These are phyloP conservation scores for Ustilago sp. DNA, from an alignment of 1,284 basidiomycete species.

Conservation along the genomic window DNA sequence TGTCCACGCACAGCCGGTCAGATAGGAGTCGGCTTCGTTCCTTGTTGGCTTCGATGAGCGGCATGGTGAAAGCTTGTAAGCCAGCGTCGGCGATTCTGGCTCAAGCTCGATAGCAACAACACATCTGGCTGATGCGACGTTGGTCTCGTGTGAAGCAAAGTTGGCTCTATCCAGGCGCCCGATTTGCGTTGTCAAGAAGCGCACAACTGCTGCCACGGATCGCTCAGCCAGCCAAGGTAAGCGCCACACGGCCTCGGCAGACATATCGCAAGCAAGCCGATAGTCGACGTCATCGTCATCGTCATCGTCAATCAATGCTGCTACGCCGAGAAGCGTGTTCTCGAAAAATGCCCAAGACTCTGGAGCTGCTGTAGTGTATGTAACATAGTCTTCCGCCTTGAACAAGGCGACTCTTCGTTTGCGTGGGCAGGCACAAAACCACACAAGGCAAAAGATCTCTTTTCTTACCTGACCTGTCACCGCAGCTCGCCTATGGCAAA, in stretches of 20 bases:
- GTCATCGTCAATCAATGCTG: background rate
- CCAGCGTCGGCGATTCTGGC: background rate
- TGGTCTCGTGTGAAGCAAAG: background rate
- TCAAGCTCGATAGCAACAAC: background rate
- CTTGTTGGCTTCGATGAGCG: background rate
- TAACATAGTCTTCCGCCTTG: too few relatives aligned
- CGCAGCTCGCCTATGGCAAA: background rate
- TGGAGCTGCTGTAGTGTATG: too few relatives aligned
- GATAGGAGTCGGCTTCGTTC: conserved; percentile 1
- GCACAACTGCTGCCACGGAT: background rate
- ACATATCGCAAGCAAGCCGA: background rate
- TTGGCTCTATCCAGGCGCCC: background rate
- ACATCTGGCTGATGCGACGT: background rate
- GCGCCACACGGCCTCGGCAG: background rate
- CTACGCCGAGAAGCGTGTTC: background rate
- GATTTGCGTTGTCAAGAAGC: background rate
- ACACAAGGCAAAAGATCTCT: too few relatives aligned
- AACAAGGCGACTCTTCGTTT: too few relatives aligned
- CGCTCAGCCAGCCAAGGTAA: background rate
- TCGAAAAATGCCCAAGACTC: too few relatives aligned
- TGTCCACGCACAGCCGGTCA: background rate
- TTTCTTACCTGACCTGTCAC: background rate
- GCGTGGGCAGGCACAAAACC: too few relatives aligned
- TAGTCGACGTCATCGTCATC: background rate
- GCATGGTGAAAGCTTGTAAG: background rate